Evolutionary conservation across 2,329 filamentous ascomycete species (phyloP), one percentile per base, ranked within the genome.

Genomic region (Mycocentrospora acerina): DNA sequence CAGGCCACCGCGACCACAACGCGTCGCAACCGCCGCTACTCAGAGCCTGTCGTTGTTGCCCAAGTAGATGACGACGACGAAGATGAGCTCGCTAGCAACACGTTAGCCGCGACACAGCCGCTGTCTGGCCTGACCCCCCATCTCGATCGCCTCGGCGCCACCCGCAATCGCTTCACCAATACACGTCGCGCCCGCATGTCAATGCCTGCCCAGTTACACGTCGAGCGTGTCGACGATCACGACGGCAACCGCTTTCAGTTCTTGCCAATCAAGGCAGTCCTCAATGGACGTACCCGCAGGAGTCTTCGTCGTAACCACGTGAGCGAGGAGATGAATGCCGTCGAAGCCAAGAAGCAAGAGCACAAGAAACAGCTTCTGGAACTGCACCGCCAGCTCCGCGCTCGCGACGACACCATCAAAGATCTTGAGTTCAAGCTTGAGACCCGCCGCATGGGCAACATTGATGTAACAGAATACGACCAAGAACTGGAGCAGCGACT

Each of bases 281-380:
- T 68, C 4, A 62, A 62, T 19, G 42, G 47, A 29, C 64, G 64
- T 40, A 55, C 53, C 6, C 62, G 58, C 28, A 68, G 66, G 29
- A 66, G 69, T 26, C 64, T 71, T 13, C 65, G 66, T 34, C 68
- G 65, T 19, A 69, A 55, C 52, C 66, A 67, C 34, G 57, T 68
- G 6, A 68, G 67, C 49, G 66, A 72, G 41, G 65, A 69, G 49
- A 61, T 70, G 32, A 69, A 66, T 38, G 53, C 55, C 19, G 60
- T 68, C 33, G 63, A 69, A 16, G 58, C 65, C 32, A 59, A 68
- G 44, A 55, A 62, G 46, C 64, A 61, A 51, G 52, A 65, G 33
- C 62, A 67, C 40, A 59, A 54, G 44, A 67, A 62, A 56, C 60
- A 63, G 44, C 49, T 69, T n/a, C 38, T 64, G 11, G 57, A 65